Conservation (phyloP, 2,329 filamentous ascomycete species). For the Colletotrichum limetticola region DNA sequence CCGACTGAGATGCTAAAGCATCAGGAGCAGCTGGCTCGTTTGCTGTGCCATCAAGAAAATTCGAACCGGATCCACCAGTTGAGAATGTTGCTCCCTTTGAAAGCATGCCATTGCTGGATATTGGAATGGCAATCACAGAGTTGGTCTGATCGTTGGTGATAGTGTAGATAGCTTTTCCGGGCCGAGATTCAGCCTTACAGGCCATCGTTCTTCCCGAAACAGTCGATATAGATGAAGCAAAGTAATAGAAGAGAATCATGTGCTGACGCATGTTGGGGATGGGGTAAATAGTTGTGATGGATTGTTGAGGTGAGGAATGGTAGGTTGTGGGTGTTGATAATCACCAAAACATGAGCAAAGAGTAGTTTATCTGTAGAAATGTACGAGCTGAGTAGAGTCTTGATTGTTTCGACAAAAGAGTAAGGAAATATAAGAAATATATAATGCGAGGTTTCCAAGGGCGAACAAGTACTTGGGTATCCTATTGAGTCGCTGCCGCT, state of each 20-base stretch:
- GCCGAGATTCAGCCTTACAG: not conserved
- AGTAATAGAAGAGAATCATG: not conserved
- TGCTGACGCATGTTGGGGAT: not conserved
- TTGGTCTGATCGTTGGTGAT: constrained; percentile 64
- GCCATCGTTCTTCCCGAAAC: not conserved
- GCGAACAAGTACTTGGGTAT: not conserved
- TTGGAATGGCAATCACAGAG: constrained; percentile 59
- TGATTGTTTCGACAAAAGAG: no score
- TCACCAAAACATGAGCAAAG: no score
- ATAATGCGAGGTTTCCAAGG: not conserved
- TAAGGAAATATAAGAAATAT: no score
- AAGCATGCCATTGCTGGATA: constrained; percentile 58
- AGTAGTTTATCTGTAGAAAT: no score
- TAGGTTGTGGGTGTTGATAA: no score
- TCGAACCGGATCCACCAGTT: constrained; percentile 60
- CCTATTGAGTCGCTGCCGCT: no score
- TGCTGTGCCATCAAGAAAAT: constrained; percentile 48
- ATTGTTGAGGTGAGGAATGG: no score
- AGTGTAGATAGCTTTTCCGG: constrained; percentile 59
- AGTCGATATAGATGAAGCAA: not conserved
- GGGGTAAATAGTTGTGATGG: no score
- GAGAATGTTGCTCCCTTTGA: constrained; percentile 51
- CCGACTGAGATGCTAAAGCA: constrained; percentile 61
- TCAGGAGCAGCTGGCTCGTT: constrained; percentile 57
- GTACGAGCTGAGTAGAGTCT: not conserved